Evolutionary conservation across 208 protist species (phyloP).

Genomic region (Leptomonas pyrrhocoris): DNA sequence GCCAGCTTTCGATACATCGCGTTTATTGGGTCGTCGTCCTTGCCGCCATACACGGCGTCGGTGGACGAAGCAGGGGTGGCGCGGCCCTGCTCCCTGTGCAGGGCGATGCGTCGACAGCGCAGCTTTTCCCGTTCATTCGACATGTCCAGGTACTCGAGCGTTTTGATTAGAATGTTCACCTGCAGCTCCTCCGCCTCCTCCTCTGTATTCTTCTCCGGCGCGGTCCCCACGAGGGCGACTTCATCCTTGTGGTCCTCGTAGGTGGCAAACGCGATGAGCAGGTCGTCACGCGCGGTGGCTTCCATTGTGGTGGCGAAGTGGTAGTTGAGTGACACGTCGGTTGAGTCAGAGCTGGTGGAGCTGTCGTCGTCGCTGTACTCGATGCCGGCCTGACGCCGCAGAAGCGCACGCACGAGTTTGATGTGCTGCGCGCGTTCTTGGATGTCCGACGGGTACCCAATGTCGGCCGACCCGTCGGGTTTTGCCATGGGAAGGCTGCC

Average conservation of each 20-base stretch:
- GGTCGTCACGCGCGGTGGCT: constrained; percentile 58
- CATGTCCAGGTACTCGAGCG: constrained; percentile 77
- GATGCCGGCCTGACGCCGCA: constrained; percentile 45
- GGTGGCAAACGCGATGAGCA: constrained; percentile 53
- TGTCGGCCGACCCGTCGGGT: neutral
- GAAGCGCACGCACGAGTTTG: constrained; percentile 49
- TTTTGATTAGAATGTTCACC: constrained; percentile 37
- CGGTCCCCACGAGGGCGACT: neutral
- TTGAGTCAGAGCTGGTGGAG: constrained; percentile 49
- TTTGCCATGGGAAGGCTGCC: constrained; percentile 2
- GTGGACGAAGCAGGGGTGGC: constrained; percentile 12
- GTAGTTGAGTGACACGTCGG: constrained; percentile 80
- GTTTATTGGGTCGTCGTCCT: constrained; percentile 23
- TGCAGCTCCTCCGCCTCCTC: constrained; percentile 27
- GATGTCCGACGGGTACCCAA: constrained; percentile 27
- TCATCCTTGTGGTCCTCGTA: constrained; percentile 36
- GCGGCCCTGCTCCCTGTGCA: constrained; percentile 28
- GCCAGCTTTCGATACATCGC: constrained; percentile 29
- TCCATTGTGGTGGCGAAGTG: constrained; percentile 72
- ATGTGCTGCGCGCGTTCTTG: constrained; percentile 51
- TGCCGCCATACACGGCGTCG: constrained; percentile 16
- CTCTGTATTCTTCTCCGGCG: neutral
- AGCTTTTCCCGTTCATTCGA: constrained; percentile 83
- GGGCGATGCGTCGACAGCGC: constrained; percentile 42
- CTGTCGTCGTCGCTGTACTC: constrained; percentile 43